phyloP scores from a whole-genome alignment of 352 stramenopile species.

The Peronosclerospora sorghi region DNA sequence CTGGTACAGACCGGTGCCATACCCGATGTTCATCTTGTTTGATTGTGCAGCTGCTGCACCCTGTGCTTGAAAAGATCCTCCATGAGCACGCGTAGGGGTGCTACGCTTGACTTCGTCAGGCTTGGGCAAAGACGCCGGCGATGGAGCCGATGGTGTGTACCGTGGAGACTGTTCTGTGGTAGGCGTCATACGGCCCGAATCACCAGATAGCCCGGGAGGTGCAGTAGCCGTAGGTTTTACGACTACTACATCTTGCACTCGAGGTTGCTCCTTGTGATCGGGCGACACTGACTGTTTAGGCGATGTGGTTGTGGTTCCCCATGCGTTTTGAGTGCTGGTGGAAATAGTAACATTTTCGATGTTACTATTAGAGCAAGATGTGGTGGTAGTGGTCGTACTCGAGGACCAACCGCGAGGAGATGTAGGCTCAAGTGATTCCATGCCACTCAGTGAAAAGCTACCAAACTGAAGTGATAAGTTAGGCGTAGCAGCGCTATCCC shows the following conservation, averaged over 20 bases:
- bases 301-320: conserved; percentile 34
- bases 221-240: conserved; percentile 40
- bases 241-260: conserved; percentile 9
- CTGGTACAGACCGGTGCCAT: conserved; percentile 59
- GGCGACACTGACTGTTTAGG: conserved; percentile 67
- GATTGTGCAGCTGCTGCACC: conserved; percentile 22
- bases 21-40: conserved; percentile 61
- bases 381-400: conserved; percentile 31
- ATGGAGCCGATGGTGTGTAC: conserved; percentile 64
- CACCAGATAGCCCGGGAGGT: conserved; percentile 57
- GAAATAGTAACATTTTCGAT: conserved; percentile 31
- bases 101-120: conserved; percentile 74
- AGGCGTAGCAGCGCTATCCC: conserved; percentile 50
- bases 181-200: conserved; percentile 53
- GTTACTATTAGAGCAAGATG: conserved; percentile 24
- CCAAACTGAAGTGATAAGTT: conserved; percentile 82
- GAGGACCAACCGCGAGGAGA: conserved; percentile 53
- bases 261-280: conserved; percentile 23
- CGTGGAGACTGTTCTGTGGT: conserved; percentile 57
- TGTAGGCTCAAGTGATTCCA: conserved; percentile 43
- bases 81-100: conserved; percentile 48
- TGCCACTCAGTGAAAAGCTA: conserved; percentile 74
- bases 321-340: conserved; percentile 43
- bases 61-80: conserved; percentile 36
- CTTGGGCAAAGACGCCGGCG: conserved; percentile 77